These are phyloP conservation scores for Hordeum marinum DNA, from an alignment of 176 grass and related monocot species.

Conservation along the genomic window DNA sequence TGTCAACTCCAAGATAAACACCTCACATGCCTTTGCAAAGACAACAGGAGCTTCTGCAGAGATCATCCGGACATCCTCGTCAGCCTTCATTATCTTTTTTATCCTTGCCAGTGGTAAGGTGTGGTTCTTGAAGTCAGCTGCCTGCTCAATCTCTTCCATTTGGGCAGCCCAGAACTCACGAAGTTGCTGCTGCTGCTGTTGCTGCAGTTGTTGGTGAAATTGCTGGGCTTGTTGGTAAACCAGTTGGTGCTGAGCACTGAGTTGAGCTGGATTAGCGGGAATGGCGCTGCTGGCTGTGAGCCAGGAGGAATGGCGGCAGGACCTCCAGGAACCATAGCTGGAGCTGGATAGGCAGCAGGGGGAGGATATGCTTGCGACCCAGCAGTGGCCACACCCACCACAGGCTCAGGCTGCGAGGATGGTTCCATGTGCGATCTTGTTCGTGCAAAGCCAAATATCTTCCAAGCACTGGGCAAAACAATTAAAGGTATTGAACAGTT, in stretches of 20 bases:
- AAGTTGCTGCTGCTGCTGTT: constrained; percentile 56
- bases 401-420: constrained; percentile 49
- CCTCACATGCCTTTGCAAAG: constrained; percentile 65
- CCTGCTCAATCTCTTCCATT: constrained; percentile 43
- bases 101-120: constrained; percentile 66
- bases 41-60: constrained; percentile 61
- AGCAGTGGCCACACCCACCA: constrained; percentile 45
- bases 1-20: constrained; percentile 67
- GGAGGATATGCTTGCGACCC: constrained; percentile 52
- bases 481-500: constrained; percentile 10
- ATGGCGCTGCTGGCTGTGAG: constrained; percentile 32
- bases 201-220: constrained; percentile 57
- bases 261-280: constrained; percentile 41
- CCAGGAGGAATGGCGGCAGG: constrained; percentile 18
- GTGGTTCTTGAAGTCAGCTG: constrained; percentile 67
- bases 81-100: constrained; percentile 80
- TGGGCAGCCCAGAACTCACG: constrained; percentile 52
- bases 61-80: constrained; percentile 65
- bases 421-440: constrained; percentile 39
- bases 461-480: not conserved
- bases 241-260: constrained; percentile 55
- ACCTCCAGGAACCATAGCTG: constrained; percentile 39
- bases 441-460: not conserved
- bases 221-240: constrained; percentile 65
- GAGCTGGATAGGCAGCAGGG: constrained; percentile 11